A percentile compares a stretch with the other conserved stretches of the same genome.
Evolutionary conservation across 495 filamentous ascomycete genomes (phyloP).

Genomic region (Opeltia flavorubescens): DNA sequence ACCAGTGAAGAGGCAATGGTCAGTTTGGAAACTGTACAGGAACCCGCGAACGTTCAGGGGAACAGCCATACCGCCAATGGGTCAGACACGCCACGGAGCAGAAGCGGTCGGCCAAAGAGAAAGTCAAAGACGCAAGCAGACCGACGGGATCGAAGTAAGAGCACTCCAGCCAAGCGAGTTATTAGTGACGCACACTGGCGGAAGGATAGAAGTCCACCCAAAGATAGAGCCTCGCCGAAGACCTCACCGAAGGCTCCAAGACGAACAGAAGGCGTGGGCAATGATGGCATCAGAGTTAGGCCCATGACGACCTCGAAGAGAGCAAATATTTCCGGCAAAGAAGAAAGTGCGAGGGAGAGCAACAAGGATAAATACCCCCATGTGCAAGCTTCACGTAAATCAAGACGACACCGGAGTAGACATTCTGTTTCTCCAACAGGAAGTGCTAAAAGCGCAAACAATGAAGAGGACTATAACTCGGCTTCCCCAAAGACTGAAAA

Average conservation of each 20-base stretch:
- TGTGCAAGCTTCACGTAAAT: neutral
- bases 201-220: slow-evolving; percentile 32
- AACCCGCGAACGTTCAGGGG: slow-evolving; percentile 8
- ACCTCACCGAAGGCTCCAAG: slow-evolving; percentile 35
- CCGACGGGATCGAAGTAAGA: slow-evolving; percentile 29
- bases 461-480: slow-evolving; percentile 14
- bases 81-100: slow-evolving; percentile 8
- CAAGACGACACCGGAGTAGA: neutral
- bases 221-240: slow-evolving; percentile 16
- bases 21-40: slow-evolving; percentile 3
- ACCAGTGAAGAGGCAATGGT: neutral
- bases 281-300: slow-evolving; percentile 23
- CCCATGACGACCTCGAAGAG: slow-evolving; percentile 22
- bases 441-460: slow-evolving; percentile 7
- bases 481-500: neutral
- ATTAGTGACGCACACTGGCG: slow-evolving; percentile 71
- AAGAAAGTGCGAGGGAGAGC: neutral
- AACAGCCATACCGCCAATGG: slow-evolving; percentile 14
- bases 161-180: slow-evolving; percentile 59
- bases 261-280: neutral
- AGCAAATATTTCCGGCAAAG: slow-evolving; percentile 8
- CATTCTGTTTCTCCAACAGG: neutral
- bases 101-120: slow-evolving; percentile 15
- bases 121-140: slow-evolving; percentile 13
- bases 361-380: too few relatives aligned